These are phyloP conservation scores for Sugiyamaella smithiae DNA, from an alignment of 805 yeast genomes.

Conservation along the genomic window DNA sequence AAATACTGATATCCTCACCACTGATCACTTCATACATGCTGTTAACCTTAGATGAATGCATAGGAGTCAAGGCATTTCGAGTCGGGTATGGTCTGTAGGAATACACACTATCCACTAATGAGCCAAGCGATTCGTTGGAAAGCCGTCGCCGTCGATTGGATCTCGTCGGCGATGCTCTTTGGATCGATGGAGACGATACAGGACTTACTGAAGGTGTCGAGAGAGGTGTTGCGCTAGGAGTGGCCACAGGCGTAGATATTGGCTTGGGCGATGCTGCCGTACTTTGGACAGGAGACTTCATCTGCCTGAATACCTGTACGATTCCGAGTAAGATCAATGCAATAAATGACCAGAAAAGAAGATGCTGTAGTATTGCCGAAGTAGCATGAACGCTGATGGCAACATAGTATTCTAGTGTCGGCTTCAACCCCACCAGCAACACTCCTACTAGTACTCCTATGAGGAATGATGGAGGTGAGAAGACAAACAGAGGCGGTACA, in stretches of 20 bases:
- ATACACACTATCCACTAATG: slow-evolving; percentile 10
- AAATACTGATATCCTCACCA: slow-evolving; percentile 19
- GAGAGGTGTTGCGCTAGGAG: background rate
- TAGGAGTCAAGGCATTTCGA: background rate
- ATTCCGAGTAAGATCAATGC: slow-evolving; percentile 6
- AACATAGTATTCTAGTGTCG: slow-evolving; percentile 11
- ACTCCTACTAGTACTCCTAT: slow-evolving; percentile 10
- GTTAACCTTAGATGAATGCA: background rate
- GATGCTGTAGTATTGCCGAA: slow-evolving; percentile 3
- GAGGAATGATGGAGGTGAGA: slow-evolving; percentile 13
- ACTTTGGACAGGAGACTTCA: background rate
- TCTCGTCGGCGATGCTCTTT: background rate
- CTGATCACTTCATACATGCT: slow-evolving; percentile 11
- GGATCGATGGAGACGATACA: background rate
- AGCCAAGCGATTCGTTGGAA: background rate
- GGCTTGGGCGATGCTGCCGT: background rate
- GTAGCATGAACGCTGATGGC: slow-evolving; percentile 4
- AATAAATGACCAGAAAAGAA: slow-evolving; percentile 7
- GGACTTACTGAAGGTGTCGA: slow-evolving; percentile 2
- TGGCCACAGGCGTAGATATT: background rate
- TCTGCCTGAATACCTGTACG: slow-evolving; percentile 3
- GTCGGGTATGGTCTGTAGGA: slow-evolving; percentile 15
- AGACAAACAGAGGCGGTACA: background rate
- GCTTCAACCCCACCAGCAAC: slow-evolving; percentile 7
- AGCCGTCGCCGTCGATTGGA: background rate